Evolutionary conservation across 192 early-diverging fungal genomes (phyloP), one percentile per base, ranked within the genome.

Genomic region (Podila minutissima): DNA sequence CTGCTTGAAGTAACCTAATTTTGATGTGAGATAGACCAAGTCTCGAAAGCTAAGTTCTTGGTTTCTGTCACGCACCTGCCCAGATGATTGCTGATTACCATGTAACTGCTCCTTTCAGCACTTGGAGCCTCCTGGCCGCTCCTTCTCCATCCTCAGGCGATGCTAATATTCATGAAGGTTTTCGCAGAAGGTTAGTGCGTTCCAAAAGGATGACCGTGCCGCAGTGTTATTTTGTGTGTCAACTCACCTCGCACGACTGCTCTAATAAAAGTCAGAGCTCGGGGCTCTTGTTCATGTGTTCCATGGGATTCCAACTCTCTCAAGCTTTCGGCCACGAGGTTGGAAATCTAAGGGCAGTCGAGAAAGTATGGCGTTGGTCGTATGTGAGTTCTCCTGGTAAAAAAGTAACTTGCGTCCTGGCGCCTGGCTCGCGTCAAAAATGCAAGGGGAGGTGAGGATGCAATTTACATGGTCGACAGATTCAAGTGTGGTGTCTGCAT

Each of bases 141-240:
- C 71, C 71, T 3, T 60, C 57, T 2, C 53, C 77, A 53, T 73
- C 65, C 37, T 79, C 77, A 0, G 77, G 71, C 33, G 77, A 81
- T 19, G 71, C 77, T 81, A 61, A 5, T 29, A 11, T 26, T 26
- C n/a, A 7, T 10, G 0, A 19, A n/a, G 17, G 53, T 24, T 13
- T 4, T 46, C 2, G 0, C 1, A 46, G 15, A 46, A 12, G 41
- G 2, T 46, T 46, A 46, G 41, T 15, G 41, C 13, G 41, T 46
- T 46, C 41, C 41, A 46, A 46, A 46, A 41, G 38, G 12, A 6
- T 9, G 35, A 37, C 6, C 35, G 15, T 46, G 41, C 2, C 4
- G 19, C 22, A 33, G 10, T 64, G 38, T 26, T 64, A 13, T n/a
- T 64, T 37, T 32, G 51, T 8, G 6, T 6, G 38, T 10, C 60